Conservation (phyloP, 2,329 filamentous ascomycete genomes). For the Aspergillus melleus region DNA sequence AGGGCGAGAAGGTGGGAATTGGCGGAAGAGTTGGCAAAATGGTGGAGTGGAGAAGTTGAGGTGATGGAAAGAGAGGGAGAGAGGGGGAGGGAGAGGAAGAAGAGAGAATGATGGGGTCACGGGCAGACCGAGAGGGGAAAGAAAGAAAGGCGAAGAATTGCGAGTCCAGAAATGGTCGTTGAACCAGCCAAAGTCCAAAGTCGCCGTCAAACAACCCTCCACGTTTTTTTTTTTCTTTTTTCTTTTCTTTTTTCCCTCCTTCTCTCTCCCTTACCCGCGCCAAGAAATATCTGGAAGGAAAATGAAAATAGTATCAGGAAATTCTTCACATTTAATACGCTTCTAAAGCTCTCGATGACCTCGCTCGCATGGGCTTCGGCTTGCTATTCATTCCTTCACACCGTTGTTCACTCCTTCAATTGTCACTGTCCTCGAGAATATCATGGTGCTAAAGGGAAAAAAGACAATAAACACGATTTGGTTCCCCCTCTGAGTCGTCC, state of each 20-base stretch:
- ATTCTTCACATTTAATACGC: constrained; percentile 6
- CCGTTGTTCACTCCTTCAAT: neutral
- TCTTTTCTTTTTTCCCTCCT: neutral
- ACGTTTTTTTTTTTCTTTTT: constrained; percentile 6
- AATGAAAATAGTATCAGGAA: constrained; percentile 7
- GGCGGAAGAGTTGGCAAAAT: neutral
- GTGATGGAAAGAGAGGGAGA: neutral
- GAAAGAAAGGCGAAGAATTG: neutral
- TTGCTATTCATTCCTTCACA: neutral
- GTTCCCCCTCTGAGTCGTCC: neutral
- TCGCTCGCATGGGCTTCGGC: neutral
- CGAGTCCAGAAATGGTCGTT: neutral
- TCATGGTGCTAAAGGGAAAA: neutral
- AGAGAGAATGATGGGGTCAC: constrained; percentile 6
- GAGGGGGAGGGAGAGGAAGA: constrained; percentile 4
- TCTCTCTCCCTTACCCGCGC: neutral
- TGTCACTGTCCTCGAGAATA: neutral
- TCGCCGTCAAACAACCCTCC: constrained; percentile 5
- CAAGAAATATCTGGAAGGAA: constrained; percentile 3
- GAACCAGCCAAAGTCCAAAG: constrained; percentile 5
- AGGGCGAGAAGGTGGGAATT: neutral
- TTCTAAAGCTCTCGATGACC: neutral
- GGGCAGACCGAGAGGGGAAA: constrained; percentile 3
- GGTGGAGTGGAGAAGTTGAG: constrained; percentile 1
- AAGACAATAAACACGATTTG: neutral